Evolutionary conservation across 495 filamentous ascomycete species (phyloP).

Genomic region (Beverwykella pulmonaria): DNA sequence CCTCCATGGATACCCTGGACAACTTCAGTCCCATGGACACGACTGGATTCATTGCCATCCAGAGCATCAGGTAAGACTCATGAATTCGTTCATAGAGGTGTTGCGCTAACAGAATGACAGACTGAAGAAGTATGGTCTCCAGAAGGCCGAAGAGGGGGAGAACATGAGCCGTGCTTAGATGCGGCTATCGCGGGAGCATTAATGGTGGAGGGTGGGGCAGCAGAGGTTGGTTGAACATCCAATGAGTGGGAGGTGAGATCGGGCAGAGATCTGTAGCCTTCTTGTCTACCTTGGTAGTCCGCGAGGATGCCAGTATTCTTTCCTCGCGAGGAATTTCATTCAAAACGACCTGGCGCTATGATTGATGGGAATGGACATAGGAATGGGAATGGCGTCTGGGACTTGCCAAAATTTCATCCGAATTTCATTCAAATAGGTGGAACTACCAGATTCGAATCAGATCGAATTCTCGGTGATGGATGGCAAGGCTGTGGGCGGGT

Average conservation of each 20-base stretch:
- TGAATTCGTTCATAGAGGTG: background rate
- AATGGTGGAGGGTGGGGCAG: too few relatives aligned
- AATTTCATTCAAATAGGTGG: background rate
- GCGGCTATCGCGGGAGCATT: too few relatives aligned
- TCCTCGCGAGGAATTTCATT: background rate
- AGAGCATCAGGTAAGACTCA: slow-evolving; percentile 59
- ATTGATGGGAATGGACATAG: background rate
- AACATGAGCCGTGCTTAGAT: background rate
- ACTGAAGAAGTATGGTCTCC: slow-evolving; percentile 83
- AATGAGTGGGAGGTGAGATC: too few relatives aligned
- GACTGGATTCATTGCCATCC: slow-evolving; percentile 77
- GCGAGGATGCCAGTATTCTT: too few relatives aligned
- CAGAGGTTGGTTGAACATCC: too few relatives aligned
- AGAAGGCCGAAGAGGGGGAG: slow-evolving; percentile 63
- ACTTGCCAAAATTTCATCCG: background rate
- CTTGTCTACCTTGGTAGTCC: too few relatives aligned
- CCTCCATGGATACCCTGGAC: slow-evolving; percentile 84
- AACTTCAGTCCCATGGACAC: slow-evolving; percentile 76
- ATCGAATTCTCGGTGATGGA: background rate
- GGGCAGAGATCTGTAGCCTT: too few relatives aligned
- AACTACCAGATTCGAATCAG: background rate
- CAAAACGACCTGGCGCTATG: background rate
- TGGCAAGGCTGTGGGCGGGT: background rate
- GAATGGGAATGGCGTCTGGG: background rate
- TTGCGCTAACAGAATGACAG: slow-evolving; percentile 46